Percentiles rank a stretch among this genome's conserved stretches.
Evolutionary conservation across 495 filamentous ascomycete genomes (phyloP).

Genomic region (Daldinia concentrica): DNA sequence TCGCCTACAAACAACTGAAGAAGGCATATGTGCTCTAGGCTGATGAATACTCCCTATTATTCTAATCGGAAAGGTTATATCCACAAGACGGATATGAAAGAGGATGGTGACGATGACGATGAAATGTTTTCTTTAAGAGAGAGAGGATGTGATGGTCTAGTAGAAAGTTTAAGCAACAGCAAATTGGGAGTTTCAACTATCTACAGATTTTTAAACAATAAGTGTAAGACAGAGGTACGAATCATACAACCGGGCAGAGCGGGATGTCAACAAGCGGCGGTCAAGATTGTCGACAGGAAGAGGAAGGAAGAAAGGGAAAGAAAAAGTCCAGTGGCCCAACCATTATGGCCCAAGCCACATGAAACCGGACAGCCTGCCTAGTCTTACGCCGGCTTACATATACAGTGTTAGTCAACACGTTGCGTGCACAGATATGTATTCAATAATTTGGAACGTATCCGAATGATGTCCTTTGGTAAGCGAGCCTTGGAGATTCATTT

Average conservation of each 20-base stretch:
- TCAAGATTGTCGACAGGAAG: constrained; percentile 19
- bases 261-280: constrained; percentile 6
- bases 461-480: background rate
- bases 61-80: background rate
- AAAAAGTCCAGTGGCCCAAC: background rate
- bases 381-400: constrained; percentile 14
- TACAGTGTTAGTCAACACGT: constrained; percentile 13
- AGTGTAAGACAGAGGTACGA: constrained; percentile 5
- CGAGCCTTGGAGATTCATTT: background rate
- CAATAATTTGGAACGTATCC: background rate
- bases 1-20: background rate
- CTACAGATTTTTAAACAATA: background rate
- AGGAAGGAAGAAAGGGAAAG: constrained; percentile 1
- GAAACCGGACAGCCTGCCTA: constrained; percentile 7
- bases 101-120: constrained; percentile 9
- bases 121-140: background rate
- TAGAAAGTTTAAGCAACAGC: background rate
- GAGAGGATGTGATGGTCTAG: background rate
- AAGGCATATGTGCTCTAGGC: constrained; percentile 2
- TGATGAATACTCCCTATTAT: background rate
- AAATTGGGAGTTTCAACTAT: background rate
- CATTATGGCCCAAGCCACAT: constrained; percentile 9
- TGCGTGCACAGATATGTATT: constrained; percentile 3
- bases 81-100: background rate
- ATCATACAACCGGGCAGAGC: constrained; percentile 5